Percentiles rank a stretch among this genome's conserved stretches.
Conservation (phyloP, 2,329 filamentous ascomycete species). For the Penicillium sp. region DNA sequence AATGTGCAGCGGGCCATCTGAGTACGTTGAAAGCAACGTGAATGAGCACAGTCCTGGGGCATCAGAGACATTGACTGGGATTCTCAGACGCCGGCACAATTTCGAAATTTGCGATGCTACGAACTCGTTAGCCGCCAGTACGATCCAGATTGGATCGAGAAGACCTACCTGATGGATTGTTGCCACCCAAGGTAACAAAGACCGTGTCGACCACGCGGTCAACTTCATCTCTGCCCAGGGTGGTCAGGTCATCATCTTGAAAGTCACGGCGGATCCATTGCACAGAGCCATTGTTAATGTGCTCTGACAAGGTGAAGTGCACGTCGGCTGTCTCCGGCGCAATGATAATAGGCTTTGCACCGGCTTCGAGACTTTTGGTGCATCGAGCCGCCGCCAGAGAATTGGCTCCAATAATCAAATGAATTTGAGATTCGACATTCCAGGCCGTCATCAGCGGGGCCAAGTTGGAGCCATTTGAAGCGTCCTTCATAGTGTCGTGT, state of each 20-base stretch:
- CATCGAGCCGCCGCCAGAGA: slow-evolving; percentile 82
- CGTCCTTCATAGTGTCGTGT: slow-evolving; percentile 32
- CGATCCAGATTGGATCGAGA: slow-evolving; percentile 14
- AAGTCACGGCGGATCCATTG: slow-evolving; percentile 53
- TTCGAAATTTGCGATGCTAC: slow-evolving; percentile 63
- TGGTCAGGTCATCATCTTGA: slow-evolving; percentile 65
- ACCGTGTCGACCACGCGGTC: slow-evolving; percentile 79
- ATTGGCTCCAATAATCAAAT: slow-evolving; percentile 81
- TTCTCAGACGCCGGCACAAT: slow-evolving; percentile 71
- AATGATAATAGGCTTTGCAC: slow-evolving; percentile 74
- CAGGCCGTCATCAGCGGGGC: slow-evolving; percentile 40
- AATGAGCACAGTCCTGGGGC: slow-evolving; percentile 83
- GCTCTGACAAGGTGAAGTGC: slow-evolving; percentile 53
- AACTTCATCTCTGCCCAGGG: slow-evolving; percentile 74
- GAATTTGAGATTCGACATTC: slow-evolving; percentile 50
- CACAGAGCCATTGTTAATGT: slow-evolving; percentile 42
- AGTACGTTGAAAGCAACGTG: slow-evolving; percentile 79
- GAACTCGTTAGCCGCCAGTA: slow-evolving; percentile 29
- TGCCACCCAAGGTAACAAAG: slow-evolving; percentile 67
- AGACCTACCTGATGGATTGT: slow-evolving; percentile 49
- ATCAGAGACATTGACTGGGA: slow-evolving; percentile 91
- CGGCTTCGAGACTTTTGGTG: slow-evolving; percentile 71
- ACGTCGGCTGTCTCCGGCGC: slow-evolving; percentile 61
- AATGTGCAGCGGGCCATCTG: slow-evolving; percentile 86
- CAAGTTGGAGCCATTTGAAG: slow-evolving; percentile 20